A percentile compares a stretch with the other conserved stretches of the same genome.
These are phyloP conservation scores for Phoma sp. DNA, from an alignment of 2,329 filamentous ascomycete species.

Conservation along the genomic window DNA sequence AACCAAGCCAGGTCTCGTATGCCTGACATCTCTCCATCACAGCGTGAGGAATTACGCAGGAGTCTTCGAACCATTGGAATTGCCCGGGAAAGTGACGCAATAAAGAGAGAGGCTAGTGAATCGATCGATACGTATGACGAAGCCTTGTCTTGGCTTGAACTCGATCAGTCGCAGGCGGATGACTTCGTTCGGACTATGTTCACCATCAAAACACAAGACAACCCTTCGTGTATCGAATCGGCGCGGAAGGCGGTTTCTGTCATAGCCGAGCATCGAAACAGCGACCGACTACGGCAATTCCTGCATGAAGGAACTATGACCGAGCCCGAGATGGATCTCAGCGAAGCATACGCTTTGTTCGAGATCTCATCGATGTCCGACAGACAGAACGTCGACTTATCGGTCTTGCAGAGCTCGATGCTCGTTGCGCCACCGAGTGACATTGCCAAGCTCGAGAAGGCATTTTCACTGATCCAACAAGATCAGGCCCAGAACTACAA, in stretches of 20 bases:
- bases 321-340: slow-evolving; percentile 61
- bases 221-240: slow-evolving; percentile 56
- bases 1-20: slow-evolving; percentile 67
- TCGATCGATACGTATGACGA: slow-evolving; percentile 68
- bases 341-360: slow-evolving; percentile 47
- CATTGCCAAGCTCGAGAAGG: slow-evolving; percentile 54
- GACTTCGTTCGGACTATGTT: slow-evolving; percentile 66
- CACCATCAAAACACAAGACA: slow-evolving; percentile 63
- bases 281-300: slow-evolving; percentile 61
- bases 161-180: slow-evolving; percentile 57
- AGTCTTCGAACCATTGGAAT: slow-evolving; percentile 67
- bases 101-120: slow-evolving; percentile 66
- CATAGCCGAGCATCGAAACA: slow-evolving; percentile 67
- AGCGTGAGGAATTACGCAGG: slow-evolving; percentile 64
- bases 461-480: slow-evolving; percentile 55
- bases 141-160: slow-evolving; percentile 68
- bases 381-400: slow-evolving; percentile 60
- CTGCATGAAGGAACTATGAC: slow-evolving; percentile 60
- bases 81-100: slow-evolving; percentile 63
- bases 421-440: slow-evolving; percentile 54
- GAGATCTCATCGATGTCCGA: slow-evolving; percentile 60
- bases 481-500: slow-evolving; percentile 38
- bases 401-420: slow-evolving; percentile 39
- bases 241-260: slow-evolving; percentile 64
- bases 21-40: slow-evolving; percentile 59